Conservation (phyloP, 164 flowering plant species). For the Sedum album region DNA sequence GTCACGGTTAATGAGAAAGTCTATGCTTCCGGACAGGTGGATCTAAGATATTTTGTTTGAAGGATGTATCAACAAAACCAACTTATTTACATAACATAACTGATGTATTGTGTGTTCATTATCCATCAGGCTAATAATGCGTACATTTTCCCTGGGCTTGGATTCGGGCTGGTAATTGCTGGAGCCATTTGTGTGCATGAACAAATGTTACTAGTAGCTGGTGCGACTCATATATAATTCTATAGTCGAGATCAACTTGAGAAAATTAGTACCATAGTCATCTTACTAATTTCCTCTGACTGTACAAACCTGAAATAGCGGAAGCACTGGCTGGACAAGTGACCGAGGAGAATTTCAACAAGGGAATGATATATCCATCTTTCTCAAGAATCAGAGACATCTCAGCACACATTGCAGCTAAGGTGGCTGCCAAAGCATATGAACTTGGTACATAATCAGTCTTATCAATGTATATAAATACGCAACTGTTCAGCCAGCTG, state of each 20-base stretch:
- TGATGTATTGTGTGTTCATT: background rate
- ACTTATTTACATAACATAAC: background rate
- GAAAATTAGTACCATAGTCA: background rate
- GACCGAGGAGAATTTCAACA: slow-evolving; percentile 51
- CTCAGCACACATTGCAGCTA: slow-evolving; percentile 88
- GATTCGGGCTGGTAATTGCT: slow-evolving; percentile 79
- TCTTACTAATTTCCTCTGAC: background rate
- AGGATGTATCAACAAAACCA: background rate
- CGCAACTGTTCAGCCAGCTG: background rate
- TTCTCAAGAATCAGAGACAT: slow-evolving; percentile 75
- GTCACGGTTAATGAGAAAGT: slow-evolving; percentile 62
- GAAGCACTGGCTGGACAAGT: slow-evolving; percentile 85
- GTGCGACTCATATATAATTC: slow-evolving; percentile 33
- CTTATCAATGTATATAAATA: background rate
- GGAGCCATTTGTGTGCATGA: slow-evolving; percentile 97
- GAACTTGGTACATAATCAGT: slow-evolving; percentile 53
- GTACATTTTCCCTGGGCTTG: slow-evolving; percentile 95
- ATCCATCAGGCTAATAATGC: slow-evolving; percentile 76
- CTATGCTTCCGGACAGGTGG: slow-evolving; percentile 76
- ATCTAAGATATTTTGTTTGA: background rate
- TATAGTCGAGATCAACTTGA: background rate
- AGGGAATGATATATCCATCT: slow-evolving; percentile 79
- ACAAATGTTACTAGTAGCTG: slow-evolving; percentile 90
- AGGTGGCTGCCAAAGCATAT: slow-evolving; percentile 87
- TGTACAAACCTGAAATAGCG: slow-evolving; percentile 32